Evolutionary conservation across 805 yeast genomes (phyloP), one percentile per base, ranked within the genome.

Genomic region (Candida patagonica): DNA sequence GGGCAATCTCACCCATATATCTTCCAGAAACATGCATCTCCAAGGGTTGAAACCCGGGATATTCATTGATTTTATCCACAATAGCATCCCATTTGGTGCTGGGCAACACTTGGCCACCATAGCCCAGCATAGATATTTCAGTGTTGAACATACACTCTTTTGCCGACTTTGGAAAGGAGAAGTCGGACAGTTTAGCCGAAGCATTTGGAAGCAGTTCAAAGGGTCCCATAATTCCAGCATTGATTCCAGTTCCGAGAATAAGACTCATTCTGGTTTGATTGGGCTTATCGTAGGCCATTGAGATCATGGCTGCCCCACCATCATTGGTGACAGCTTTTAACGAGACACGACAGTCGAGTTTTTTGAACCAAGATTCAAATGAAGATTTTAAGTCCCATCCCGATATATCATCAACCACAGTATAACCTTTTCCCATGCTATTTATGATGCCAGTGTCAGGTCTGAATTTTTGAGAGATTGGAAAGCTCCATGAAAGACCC

Each of bases 181-280:
- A 36, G 27, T 40, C 48, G 26, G 36, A 16, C 76, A 63, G 58
- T 78, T 86, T 43, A 68, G 73, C 54, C 20, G 19, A 26, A 5
- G 8, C n/a, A 78, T 79, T 44, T n/a, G n/a, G n/a, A 76, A 78
- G 35, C 71, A 80, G 35, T 76, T 57, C 41, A 70, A 71, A 59
- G 67, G 72, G 62, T 79, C 84, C 17, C 87, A 88, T 52, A 87
- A 47, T 48, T 8, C 57, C 45, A n/a, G 58, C 95, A 60, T 87
- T 87, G 25, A 94, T 80, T 53, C 96, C 96, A 1, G 96, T 87
- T 50, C 96, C 96, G 51, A 85, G 84, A 48, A 87, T 86, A 42
- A 87, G 78, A 31, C 95, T 94, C 48, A 87, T 68, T 8, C 76
- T 73, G 12, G 95, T 80, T 37, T 10, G 78, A 63, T 61, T 80